Evolutionary conservation across 768 basidiomycete genomes (phyloP), one percentile per base, ranked within the genome.

Genomic region (Tricholoma saponaceum): DNA sequence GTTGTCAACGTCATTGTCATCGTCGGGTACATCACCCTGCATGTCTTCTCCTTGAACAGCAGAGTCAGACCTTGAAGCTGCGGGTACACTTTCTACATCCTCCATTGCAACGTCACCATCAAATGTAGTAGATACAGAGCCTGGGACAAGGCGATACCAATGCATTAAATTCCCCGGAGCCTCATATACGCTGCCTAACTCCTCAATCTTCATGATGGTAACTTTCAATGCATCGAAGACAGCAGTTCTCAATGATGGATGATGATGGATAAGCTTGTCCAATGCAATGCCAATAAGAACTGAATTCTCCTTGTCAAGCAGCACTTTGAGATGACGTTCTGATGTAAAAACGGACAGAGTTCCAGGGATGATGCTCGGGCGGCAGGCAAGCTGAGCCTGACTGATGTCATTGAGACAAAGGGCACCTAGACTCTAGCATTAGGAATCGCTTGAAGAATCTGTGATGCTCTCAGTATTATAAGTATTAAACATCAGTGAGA

Each of bases 351-450:
- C 86, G 8, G 83, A 79, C 68, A 98, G 89, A 51, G 98, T 85
- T 41, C 85, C 82, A 2, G 88, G 87, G 62, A 98, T 91, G 65
- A 98, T 85, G 59, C 82, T 83, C 3, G 91, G 90, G 25, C 90
- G 86, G 8, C 82, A 80, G 9, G 83, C 72, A 32, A 98, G 83
- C 64, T 92, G 87, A 23, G 89, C 83, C 66, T 95, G 87, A 3
- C 97, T 97, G 9, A 81, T 78, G 63, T 92, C 87, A 65, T 99
- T 99, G 49, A 99, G 81, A 68, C 97, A 99, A 28, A 99, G 77
- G 0, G 97, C 97, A 32, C 97, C 96, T 52, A 99, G 85, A n/a
- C n/a, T n/a, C n/a, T n/a, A 16, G 95, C 97, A 64, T 96, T 95
- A 0, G 95, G 92, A 58, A 98, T 87, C 2, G 95, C 86, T 79